Percentiles rank a stretch among this genome's conserved stretches.
phyloP scores from a whole-genome alignment of 345 rosid genomes.

The Citrus sinensis region DVS_A1.0 CM039168.1:1343501-1344000 shows the following conservation, averaged over 20 bases:
- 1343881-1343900: constrained; percentile 96
- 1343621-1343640: background rate
- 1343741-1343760: background rate
- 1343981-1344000: background rate
- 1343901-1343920: constrained; percentile 97
- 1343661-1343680: background rate
- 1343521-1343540: constrained; percentile 39
- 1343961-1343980: background rate
- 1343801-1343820: constrained; percentile 73
- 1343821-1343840: constrained; percentile 74
- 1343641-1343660: background rate
- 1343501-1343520: background rate
- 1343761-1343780: background rate
- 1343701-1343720: background rate
- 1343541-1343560: constrained; percentile 83
- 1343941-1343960: background rate
- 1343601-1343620: constrained; percentile 7
- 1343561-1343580: constrained; percentile 97
- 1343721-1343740: background rate
- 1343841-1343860: constrained; percentile 66
- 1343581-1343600: constrained; percentile 36
- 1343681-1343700: background rate
- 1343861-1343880: constrained; percentile 93
- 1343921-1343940: constrained; percentile 10
- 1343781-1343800: constrained; percentile 48